These are phyloP conservation scores for Pulicaria dysenterica DNA, from an alignment of 129 eudicot genomes.

Conservation along the genomic window DNA sequence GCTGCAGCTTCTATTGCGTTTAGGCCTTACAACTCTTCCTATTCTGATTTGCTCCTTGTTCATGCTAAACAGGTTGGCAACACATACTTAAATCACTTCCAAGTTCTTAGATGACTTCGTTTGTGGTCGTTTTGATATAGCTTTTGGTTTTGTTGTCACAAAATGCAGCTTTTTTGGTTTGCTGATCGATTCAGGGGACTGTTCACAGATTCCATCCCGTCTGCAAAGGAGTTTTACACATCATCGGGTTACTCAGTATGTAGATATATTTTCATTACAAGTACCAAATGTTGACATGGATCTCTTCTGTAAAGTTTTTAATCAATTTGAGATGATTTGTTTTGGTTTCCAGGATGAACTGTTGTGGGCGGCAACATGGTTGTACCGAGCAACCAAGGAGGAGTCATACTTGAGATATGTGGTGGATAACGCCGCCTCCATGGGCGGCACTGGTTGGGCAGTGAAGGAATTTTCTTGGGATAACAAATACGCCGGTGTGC, in stretches of 20 bases:
- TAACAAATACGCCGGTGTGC: constrained; percentile 69
- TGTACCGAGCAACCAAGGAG: constrained; percentile 67
- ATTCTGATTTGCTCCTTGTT: constrained; percentile 58
- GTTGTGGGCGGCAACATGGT: constrained; percentile 95
- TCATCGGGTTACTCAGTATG: constrained; percentile 77
- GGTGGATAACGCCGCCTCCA: constrained; percentile 59
- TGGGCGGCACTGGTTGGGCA: constrained; percentile 94
- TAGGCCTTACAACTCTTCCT: constrained; percentile 70
- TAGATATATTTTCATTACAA: neutral
- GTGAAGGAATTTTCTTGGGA: constrained; percentile 75
- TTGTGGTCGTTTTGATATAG: constrained; percentile 9
- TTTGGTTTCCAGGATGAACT: constrained; percentile 59
- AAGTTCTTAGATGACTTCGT: constrained; percentile 4
- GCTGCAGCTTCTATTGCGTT: constrained; percentile 84
- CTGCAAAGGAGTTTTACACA: constrained; percentile 63
- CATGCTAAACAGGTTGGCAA: constrained; percentile 74
- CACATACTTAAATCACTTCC: neutral
- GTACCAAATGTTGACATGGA: too few species aligned
- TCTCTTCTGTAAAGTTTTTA: neutral
- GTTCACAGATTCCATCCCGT: constrained; percentile 59
- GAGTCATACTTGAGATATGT: constrained; percentile 67
- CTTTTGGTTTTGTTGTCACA: constrained; percentile 2
- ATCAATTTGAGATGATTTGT: neutral
- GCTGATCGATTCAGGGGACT: constrained; percentile 80
- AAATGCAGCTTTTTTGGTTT: constrained; percentile 79